These are phyloP conservation scores for Trifolium dubium DNA, from an alignment of 306 rosid genomes.

Conservation along the genomic window DNA sequence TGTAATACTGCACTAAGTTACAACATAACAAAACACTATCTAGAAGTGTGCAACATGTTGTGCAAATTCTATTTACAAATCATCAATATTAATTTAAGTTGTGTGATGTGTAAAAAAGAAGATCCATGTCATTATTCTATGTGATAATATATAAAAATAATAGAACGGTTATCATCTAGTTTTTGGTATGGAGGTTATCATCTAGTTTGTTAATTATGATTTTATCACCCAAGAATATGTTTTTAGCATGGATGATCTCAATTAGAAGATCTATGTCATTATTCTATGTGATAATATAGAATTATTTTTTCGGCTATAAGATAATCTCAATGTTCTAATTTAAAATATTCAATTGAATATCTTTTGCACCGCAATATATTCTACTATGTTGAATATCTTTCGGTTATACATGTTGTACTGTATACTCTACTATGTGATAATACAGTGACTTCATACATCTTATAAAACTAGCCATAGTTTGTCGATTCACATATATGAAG, in stretches of 20 bases:
- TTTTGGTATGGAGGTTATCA: background rate
- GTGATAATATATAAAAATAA: slow-evolving; percentile 8
- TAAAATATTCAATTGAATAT: too few relatives aligned
- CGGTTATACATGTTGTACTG: too few relatives aligned
- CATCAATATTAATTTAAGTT: slow-evolving; percentile 3
- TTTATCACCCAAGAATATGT: background rate
- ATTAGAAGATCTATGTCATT: background rate
- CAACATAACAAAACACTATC: background rate
- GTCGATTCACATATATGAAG: too few relatives aligned
- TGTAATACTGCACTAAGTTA: slow-evolving; percentile 22
- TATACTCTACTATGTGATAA: too few relatives aligned
- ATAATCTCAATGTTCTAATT: too few relatives aligned
- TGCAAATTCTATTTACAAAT: slow-evolving; percentile 19
- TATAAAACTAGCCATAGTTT: too few relatives aligned
- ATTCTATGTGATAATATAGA: slow-evolving; percentile 16
- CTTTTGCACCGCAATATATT: too few relatives aligned
- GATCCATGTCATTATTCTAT: slow-evolving; percentile 7
- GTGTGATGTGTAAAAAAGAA: background rate
- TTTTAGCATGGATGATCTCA: background rate
- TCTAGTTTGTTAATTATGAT: background rate
- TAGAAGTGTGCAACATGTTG: slow-evolving; percentile 40
- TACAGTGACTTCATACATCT: too few relatives aligned
- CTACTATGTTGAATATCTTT: too few relatives aligned
- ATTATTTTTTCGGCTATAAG: too few relatives aligned
- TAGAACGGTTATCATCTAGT: background rate